These are phyloP conservation scores for Psilocybe subaeruginosa DNA, from an alignment of 768 basidiomycete genomes.

Conservation along the genomic window DNA sequence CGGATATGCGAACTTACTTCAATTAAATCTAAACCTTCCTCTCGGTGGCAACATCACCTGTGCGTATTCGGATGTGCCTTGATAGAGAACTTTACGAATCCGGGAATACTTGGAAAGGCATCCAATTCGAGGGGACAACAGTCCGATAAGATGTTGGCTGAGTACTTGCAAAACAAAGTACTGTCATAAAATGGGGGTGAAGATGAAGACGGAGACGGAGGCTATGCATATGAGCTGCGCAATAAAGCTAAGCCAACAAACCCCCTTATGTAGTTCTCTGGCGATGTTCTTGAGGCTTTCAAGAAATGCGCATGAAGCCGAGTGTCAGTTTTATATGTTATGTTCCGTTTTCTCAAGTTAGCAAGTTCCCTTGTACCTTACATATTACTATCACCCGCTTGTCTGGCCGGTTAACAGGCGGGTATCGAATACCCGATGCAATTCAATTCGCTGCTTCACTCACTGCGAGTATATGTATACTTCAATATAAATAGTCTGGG, in stretches of 20 bases:
- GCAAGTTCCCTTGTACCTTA: too few relatives aligned
- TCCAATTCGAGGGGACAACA: background rate
- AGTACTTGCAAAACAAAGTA: background rate
- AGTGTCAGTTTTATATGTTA: too few relatives aligned
- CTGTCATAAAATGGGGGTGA: background rate
- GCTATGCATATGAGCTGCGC: background rate
- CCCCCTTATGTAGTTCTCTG: background rate
- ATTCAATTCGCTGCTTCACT: too few relatives aligned
- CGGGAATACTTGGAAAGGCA: background rate
- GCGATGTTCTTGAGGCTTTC: background rate
- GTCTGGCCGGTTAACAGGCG: too few relatives aligned
- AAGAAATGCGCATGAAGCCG: background rate
- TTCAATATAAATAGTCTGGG: too few relatives aligned
- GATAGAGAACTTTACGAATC: background rate
- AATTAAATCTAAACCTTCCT: background rate
- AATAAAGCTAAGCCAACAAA: background rate
- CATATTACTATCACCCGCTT: too few relatives aligned
- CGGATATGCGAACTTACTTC: too few relatives aligned
- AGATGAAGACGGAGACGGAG: background rate
- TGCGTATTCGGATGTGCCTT: background rate
- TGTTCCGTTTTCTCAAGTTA: too few relatives aligned
- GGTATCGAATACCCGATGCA: too few relatives aligned
- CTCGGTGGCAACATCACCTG: background rate
- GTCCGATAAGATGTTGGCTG: background rate
- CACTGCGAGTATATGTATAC: too few relatives aligned